Evolutionary conservation across 208 protist genomes (phyloP).

Genomic region (Baffinella frigidus): DNA sequence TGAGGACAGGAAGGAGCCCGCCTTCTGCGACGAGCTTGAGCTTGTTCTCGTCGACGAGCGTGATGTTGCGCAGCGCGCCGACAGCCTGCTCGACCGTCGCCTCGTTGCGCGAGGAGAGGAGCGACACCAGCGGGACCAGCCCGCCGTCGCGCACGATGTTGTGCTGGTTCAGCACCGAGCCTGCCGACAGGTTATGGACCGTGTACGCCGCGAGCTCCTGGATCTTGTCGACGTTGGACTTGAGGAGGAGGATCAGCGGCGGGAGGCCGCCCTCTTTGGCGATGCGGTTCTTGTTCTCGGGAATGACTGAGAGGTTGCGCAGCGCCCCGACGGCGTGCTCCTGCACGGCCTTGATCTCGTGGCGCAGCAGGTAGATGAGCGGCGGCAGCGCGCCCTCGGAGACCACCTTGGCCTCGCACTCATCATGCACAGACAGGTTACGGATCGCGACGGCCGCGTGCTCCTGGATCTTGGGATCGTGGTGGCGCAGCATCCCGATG

Average conservation of each 20-base stretch:
- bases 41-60: slow-evolving; percentile 56
- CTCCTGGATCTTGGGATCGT: slow-evolving; percentile 56
- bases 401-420: slow-evolving; percentile 62
- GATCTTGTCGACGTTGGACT: slow-evolving; percentile 49
- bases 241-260: slow-evolving; percentile 43
- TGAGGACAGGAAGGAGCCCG: slow-evolving; percentile 39
- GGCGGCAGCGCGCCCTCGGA: slow-evolving; percentile 1
- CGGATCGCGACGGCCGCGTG: slow-evolving; percentile 51
- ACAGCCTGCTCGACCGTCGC: slow-evolving; percentile 11
- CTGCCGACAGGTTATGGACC: slow-evolving; percentile 55
- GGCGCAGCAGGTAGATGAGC: slow-evolving; percentile 43
- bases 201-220: slow-evolving; percentile 49
- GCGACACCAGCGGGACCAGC: slow-evolving; percentile 41
- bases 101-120: slow-evolving; percentile 50
- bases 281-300: slow-evolving; percentile 56
- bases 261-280: slow-evolving; percentile 54
- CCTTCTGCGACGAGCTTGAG: slow-evolving; percentile 30
- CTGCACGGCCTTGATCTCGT: slow-evolving; percentile 53
- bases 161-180: background rate
- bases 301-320: slow-evolving; percentile 46
- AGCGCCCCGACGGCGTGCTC: slow-evolving; percentile 39
- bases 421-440: slow-evolving; percentile 43
- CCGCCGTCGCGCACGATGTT: slow-evolving; percentile 35
- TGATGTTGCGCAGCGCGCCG: slow-evolving; percentile 48
- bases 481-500: slow-evolving; percentile 31